Evolutionary conservation across 2,329 filamentous ascomycete species (phyloP), one percentile per base, ranked within the genome.

Genomic region (Verticillium tricorpus): DNA sequence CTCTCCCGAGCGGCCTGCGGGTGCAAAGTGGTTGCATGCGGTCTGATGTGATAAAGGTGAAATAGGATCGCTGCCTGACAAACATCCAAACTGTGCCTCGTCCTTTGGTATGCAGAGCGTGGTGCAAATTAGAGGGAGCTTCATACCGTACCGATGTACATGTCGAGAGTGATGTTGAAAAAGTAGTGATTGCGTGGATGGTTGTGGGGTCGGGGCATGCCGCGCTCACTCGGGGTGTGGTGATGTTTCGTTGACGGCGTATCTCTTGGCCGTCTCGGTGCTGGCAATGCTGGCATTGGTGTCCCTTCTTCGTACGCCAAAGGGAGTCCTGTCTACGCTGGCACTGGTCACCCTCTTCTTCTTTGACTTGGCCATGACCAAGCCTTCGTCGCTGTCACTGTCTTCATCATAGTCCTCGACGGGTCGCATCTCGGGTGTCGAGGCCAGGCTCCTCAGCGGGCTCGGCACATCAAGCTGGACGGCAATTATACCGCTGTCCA

Each of bases 211-310:
- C 37, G 9, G 9, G 17, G 2, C 32, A 25, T 11, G 25, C 8
- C n/a, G 6, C 31, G 28, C 14, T 56, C 25, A 32, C 55, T 57
- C 32, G n/a, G 55, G 31, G n/a, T 39, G 22, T 9, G 57, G 28
- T 28, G 40, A 39, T 9, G 40, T 39, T 9, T 40, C 57, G 9
- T 32, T 50, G 17, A 40, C 37, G 22, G 40, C 37, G 9, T 58
- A 58, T 32, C 86, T 86, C 74, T 87, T 88, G 45, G 86, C 86
- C 54, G 86, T 89, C 67, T 88, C 86, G 1, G 84, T 86, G 69
- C 85, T 88, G 35, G 81, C 83, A 32, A 85, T 82, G 66, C 84
- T 87, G 1, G 82, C 83, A 66, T 86, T 85, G 1, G 85, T 88
- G 66, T 85, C 83, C 35, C 86, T 80, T 61, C 85, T 78, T 63